Evolutionary conservation across 768 basidiomycete genomes (phyloP).

Genomic region (Suillus spraguei): DNA sequence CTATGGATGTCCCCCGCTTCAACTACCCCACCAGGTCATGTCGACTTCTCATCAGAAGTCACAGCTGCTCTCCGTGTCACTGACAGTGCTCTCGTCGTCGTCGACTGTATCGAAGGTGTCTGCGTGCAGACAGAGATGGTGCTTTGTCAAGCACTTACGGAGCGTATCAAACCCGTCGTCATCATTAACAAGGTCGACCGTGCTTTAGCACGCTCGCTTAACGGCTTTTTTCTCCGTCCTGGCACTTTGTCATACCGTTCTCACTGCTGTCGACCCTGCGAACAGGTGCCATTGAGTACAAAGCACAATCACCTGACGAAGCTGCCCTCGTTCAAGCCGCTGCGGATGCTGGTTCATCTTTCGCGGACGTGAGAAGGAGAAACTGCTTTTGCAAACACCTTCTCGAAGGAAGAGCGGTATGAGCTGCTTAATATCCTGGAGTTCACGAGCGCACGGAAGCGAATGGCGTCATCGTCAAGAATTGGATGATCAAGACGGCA

Average conservation of each 20-base stretch:
- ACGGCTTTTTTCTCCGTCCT: no score
- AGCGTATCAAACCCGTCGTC: no score
- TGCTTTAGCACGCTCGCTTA: no score
- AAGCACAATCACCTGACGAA: constrained; percentile 98
- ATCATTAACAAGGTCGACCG: no score
- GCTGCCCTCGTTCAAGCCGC: constrained; percentile 96
- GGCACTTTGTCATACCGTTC: constrained; percentile 94
- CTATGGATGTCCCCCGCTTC: constrained; percentile 83
- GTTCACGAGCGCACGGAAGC: constrained; percentile 84
- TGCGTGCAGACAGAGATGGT: no score
- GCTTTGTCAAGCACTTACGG: no score
- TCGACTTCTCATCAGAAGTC: no score
- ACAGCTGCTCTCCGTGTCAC: no score
- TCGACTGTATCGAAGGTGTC: no score
- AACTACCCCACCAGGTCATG: no score
- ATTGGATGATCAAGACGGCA: constrained; percentile 59
- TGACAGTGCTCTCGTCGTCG: no score
- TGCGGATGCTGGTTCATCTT: constrained; percentile 94
- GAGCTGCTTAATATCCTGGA: constrained; percentile 90
- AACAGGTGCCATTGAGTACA: constrained; percentile 89
- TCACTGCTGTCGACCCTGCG: constrained; percentile 68
- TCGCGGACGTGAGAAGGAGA: constrained; percentile 82
- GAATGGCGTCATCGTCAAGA: constrained; percentile 91
- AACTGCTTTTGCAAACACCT: constrained; percentile 83
- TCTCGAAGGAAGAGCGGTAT: constrained; percentile 72